Conservation (phyloP, 176 grass and related monocot species). For the Echinochloa phyllopogon region DNA sequence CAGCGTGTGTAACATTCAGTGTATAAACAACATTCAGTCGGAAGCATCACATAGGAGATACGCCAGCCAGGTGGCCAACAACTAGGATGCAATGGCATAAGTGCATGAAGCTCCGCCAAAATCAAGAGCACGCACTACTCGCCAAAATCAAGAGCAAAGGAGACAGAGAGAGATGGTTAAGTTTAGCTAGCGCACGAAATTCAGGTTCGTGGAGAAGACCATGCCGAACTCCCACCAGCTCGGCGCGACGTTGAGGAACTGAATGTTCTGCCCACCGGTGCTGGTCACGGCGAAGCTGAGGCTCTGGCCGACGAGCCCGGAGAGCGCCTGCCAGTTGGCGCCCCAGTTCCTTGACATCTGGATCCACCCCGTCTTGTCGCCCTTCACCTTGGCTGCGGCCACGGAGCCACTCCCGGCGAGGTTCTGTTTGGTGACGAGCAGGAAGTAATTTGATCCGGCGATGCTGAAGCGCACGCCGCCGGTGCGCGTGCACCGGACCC, state of each 20-base stretch:
- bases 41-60: constrained; percentile 34
- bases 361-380: constrained; percentile 42
- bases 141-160: constrained; percentile 25
- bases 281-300: constrained; percentile 59
- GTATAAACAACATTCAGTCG: background rate
- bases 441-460: constrained; percentile 51
- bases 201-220: constrained; percentile 36
- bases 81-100: constrained; percentile 32
- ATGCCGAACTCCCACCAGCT: constrained; percentile 58
- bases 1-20: background rate
- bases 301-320: constrained; percentile 28
- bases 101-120: constrained; percentile 26
- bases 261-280: constrained; percentile 50
- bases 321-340: constrained; percentile 54
- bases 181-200: constrained; percentile 47
- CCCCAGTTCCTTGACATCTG: constrained; percentile 59
- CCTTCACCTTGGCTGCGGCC: constrained; percentile 23
- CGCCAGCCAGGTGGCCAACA: background rate
- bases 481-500: constrained; percentile 44
- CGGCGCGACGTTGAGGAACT: constrained; percentile 43
- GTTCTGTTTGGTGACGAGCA: constrained; percentile 60
- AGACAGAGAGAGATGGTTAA: background rate
- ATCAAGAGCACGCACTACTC: constrained; percentile 19
- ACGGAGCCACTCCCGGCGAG: constrained; percentile 55
- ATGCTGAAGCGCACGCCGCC: constrained; percentile 56